Evolutionary conservation across 1,284 basidiomycete species (phyloP), one percentile per base, ranked within the genome.

Genomic region (Chalciporus sp.): DNA sequence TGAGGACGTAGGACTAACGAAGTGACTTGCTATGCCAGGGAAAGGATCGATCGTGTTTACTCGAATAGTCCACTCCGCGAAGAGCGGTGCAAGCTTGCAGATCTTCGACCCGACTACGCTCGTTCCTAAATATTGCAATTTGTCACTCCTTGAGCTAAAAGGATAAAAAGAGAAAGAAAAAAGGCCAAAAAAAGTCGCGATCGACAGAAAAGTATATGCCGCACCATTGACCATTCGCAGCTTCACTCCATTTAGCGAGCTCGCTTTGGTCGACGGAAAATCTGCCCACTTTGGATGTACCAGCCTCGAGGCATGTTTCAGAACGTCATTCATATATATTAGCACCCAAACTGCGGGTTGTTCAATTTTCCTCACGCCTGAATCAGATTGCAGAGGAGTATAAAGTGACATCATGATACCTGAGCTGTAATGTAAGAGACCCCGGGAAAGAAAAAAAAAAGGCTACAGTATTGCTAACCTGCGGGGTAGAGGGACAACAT

Each of bases 21-120:
- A 17, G 23, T 9, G 4, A 11, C 8, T 37, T 37, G 35, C n/a
- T n/a, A 5, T 16, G n/a, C 17, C 7, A n/a, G 16, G 2, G 6
- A n/a, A 37, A 46, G 58, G 37, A 49, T 49, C 39, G 47, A 53
- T 63, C 40, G 39, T 31, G 40, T 48, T 35, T 35, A 31, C 64
- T 66, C 51, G 11, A 57, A 63, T 61, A 11, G 49, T 37, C 53
- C 45, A 64, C 62, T 67, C 65, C 65, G 63, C 62, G 65, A 63
- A 16, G 37, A 16, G 37, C 10, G 16, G 37, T 7, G 7, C 7
- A 39, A 6, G 23, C 23, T 23, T 35, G 14, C 14, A 35, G 33
- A 35, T 35, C 33, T 2, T 35, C 33, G n/a, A n/a, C 33, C 12
- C 33, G 33, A 35, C 33, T 14, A 35, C 11, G 16, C 35, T 37